Conservation (phyloP, 1,284 basidiomycete species). For the Ceratobasidium sp. region DNA sequence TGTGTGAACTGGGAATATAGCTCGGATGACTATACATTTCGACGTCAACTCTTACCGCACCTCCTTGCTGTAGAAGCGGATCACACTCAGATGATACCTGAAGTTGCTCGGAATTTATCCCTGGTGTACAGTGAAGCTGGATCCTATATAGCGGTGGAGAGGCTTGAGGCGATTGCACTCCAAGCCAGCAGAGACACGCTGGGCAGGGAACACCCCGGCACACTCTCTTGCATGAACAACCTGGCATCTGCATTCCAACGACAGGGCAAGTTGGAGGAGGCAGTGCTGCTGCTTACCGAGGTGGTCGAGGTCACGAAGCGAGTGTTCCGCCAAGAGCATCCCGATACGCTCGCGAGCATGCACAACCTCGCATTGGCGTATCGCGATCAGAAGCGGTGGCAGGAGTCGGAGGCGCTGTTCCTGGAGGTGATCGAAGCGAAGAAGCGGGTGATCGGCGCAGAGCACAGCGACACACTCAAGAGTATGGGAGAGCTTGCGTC, state of each 20-base stretch:
- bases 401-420: background rate
- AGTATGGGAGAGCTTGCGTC: background rate
- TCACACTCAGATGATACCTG: background rate
- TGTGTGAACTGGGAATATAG: background rate
- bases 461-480: background rate
- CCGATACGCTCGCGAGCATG: too few species aligned
- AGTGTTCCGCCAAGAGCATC: too few species aligned
- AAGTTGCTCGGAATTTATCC: background rate
- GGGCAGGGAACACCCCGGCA: background rate
- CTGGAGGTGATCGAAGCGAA: too few species aligned
- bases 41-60: slow-evolving; percentile 13
- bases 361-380: too few species aligned
- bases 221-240: background rate
- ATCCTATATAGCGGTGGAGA: background rate
- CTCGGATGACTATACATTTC: background rate
- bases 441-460: background rate
- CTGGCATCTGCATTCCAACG: background rate
- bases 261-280: background rate
- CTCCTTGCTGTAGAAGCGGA: background rate
- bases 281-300: background rate
- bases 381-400: too few species aligned
- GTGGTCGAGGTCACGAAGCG: too few species aligned
- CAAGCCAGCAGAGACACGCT: background rate
- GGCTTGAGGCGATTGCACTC: background rate
- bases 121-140: background rate